phyloP scores from a whole-genome alignment of 805 yeast species.

The Wickerhamiella cacticola region DNA sequence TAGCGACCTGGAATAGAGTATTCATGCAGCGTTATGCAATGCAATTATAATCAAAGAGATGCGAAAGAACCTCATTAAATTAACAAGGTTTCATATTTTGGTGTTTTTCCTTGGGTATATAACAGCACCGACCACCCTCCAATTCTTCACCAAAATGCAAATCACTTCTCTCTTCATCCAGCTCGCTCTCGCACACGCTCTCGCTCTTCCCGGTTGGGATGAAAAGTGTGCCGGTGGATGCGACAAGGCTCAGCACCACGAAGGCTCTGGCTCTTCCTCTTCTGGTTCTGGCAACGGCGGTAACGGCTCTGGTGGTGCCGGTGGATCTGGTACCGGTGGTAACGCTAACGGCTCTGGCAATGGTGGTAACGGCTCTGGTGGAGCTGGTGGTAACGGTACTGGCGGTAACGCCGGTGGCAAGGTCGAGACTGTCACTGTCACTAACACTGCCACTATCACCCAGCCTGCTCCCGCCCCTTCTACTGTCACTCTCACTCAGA shows the following conservation, averaged over 20 bases:
- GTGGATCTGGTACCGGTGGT: neutral
- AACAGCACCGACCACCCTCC: neutral
- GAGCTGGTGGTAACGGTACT: neutral
- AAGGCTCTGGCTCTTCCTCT: neutral
- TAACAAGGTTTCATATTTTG: neutral
- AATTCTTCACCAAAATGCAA: constrained; percentile 5
- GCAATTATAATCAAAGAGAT: neutral
- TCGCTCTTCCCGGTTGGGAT: constrained; percentile 3
- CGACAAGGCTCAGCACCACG: neutral
- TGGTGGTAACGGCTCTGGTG: constrained; percentile 1
- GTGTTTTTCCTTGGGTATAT: no score
- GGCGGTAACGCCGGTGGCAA: neutral
- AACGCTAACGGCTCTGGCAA: neutral
- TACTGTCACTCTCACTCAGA: neutral
- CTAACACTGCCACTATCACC: neutral
- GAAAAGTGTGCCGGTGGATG: no score
- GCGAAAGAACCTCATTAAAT: constrained; percentile 1
- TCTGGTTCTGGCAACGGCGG: neutral
- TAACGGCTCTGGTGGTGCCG: neutral
- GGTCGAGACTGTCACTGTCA: constrained; percentile 5
- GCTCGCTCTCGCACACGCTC: constrained; percentile 6
- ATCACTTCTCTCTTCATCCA: constrained; percentile 1
- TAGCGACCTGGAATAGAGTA: no score
- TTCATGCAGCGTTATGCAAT: neutral
- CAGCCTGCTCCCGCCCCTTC: neutral